Base-by-base conservation (phyloP, 352 stramenopile species). In the Phytophthora syringae region DNA sequence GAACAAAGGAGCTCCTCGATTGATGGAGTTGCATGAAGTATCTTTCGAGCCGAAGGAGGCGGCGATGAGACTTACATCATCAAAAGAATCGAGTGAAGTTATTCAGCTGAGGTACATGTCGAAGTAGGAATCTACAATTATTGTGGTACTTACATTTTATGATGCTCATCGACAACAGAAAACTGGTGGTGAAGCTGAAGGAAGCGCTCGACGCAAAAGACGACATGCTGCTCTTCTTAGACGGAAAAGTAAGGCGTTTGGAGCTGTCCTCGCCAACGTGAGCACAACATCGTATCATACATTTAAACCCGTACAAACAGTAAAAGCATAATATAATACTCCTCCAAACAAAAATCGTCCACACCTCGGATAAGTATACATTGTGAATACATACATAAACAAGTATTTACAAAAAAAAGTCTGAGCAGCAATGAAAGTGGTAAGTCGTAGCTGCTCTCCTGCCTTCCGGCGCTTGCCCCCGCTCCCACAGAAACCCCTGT, bases 141-240 rank as follows among this genome's bases (percentile, higher is more conserved):
- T 20, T 9, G 40, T 24, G 20, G 12, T 25, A 16, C 7, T 7
- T 25, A 11, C 22, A 40, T n/a, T 40, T n/a, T 16, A n/a, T 40
- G 34, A 39, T 9, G 32, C 16, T n/a, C 5, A 28, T 50, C 3
- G 45, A 7, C 13, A 52, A 27, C 47, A 89, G 82, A 67, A 76
- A 77, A 37, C 84, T 79, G 7, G 70, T 92, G 28, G 28, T 81
- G 37, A 80, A 78, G 22, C 44, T 92, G 25, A 88, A 89, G 60
- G 60, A 77, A 34, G 69, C 61, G 16, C 56, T 92, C n/a, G 75
- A 86, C 28, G 73, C 73, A 18, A 89, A 88, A 44, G 80, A 92
- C 51, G 80, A 83, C n/a, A 67, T 80, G 55, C 66, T 92, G 30
- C 49, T 69, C 18, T 88, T 85, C 39, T 67, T 92, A 28, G 75